These are phyloP conservation scores for Diaporthe capsici DNA, from an alignment of 2,329 filamentous ascomycete species.

Conservation along the genomic window DNA sequence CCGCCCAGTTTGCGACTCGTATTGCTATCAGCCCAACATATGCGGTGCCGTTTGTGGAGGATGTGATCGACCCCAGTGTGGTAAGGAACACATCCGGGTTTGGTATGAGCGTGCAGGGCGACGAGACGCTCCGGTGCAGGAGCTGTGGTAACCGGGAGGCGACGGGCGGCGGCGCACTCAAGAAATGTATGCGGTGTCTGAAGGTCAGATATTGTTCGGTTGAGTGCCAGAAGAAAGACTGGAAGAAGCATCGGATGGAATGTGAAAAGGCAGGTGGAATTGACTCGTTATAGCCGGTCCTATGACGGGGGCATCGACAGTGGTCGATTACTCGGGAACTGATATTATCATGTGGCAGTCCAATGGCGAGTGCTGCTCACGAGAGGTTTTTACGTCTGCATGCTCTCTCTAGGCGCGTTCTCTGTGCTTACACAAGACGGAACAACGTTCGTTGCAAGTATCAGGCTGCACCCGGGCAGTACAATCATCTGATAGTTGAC, in stretches of 20 bases:
- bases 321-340: not conserved
- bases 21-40: constrained; percentile 71
- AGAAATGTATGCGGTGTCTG: constrained; percentile 61
- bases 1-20: constrained; percentile 62
- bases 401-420: not conserved
- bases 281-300: not conserved
- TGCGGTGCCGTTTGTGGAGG: constrained; percentile 59
- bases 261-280: constrained; percentile 49
- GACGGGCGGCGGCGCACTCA: constrained; percentile 51
- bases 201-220: constrained; percentile 64
- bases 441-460: not conserved
- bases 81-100: not conserved
- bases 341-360: not conserved
- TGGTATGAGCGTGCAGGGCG: not conserved
- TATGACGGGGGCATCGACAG: not conserved
- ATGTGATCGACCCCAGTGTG: constrained; percentile 41
- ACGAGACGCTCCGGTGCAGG: constrained; percentile 47
- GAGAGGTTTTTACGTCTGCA: not conserved
- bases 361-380: not conserved
- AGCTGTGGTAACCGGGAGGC: constrained; percentile 54
- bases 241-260: constrained; percentile 64
- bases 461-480: no score
- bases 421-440: not conserved
- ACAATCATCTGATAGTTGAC: not conserved
- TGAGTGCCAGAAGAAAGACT: constrained; percentile 68